Evolutionary conservation across 1,284 basidiomycete genomes (phyloP), one percentile per base, ranked within the genome.

Genomic region (Pyrrhoderma noxium): DNA sequence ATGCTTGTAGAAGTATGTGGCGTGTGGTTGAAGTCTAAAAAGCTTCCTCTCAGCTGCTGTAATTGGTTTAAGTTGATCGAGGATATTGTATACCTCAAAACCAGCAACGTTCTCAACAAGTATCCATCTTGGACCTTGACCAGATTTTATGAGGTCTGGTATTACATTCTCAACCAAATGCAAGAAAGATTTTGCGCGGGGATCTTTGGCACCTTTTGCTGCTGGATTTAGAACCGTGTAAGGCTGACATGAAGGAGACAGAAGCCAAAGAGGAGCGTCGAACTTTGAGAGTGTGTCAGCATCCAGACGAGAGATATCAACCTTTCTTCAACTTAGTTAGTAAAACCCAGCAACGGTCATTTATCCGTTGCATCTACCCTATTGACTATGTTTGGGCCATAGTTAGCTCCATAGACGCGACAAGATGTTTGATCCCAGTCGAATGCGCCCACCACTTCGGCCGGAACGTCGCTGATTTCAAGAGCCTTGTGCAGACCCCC

Each of bases 91-190:
- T 40, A 85, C 86, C 78, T 87, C 83, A 57, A 89, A 89, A 13
- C 85, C 85, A 13, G 80, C 83, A 3, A 89, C 86, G 58, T 89
- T 89, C 61, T 89, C 86, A 7, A 89, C 69, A 8, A 89, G 70
- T 19, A 89, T 61, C 56, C 73, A 74, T 3, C 63, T 67, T 3
- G 86, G 85, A 47, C 79, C 74, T 3, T 62, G 61, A 25, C 67
- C 61, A 8, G 59, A 60, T 11, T 57, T 53, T 7, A 67, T 74
- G 40, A 89, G 64, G 27, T 74, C 72, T 0, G 85, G 85, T 0
- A 89, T 67, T n/a, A 88, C 70, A n/a, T 66, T 62, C 54, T 77
- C 69, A 21, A 87, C 68, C 21, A 89, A 72, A 62, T 85, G 78
- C 22, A 87, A 69, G 62, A 89, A 89, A 0, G 84, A 85, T 57